Base-by-base conservation (phyloP, 768 basidiomycete species). In the Lactifluus hygrophoroides region DNA sequence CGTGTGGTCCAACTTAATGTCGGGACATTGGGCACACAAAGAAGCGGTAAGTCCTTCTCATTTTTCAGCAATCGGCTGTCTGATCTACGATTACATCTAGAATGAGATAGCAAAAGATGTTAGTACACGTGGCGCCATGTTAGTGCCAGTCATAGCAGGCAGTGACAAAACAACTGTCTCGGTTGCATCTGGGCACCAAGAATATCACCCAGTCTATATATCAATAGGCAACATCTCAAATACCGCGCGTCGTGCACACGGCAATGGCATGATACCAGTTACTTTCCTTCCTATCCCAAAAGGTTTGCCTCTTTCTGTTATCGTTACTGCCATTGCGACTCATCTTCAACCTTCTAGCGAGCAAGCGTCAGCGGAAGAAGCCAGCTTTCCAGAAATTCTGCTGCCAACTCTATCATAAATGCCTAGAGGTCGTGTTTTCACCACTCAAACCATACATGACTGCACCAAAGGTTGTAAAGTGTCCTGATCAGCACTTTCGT, bases 401-500 rank as follows among this genome's bases (percentile, higher is more conserved):
- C 5, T 43, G 49, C 1, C 65, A 66, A 16, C 57, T 67, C 1
- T 68, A 61, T 40, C 67, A 67, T 30, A 1, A 0, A 38, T 19
- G 0, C 48, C 58, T 3, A 2, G 16, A 5, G 5, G 2, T 7
- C 3, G 16, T 38, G 6, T 9, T 38, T 17, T 3, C 17, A 17
- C 21, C 42, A 9, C 54, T 67, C 2, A 57, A 61, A 16, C 19
- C 53, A 32, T 32, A 13, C 0, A 69, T 68, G 69, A 58, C 54
- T 0, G 61, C 21, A 2, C 66, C 65, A 1, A 5, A 43, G 11
- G 9, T 43, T 3, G 21, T 23, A 0, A 21, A 46, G 0, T 75
- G 71, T 53, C 66, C 71, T 1, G 72, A 75, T 65, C 69, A 72
- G 0, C 71, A 75, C 47, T 73, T 62, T 57, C 67, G 65, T 0